Evolutionary conservation across 345 rosid species (phyloP).

Genomic region (Acer campestre): DNA sequence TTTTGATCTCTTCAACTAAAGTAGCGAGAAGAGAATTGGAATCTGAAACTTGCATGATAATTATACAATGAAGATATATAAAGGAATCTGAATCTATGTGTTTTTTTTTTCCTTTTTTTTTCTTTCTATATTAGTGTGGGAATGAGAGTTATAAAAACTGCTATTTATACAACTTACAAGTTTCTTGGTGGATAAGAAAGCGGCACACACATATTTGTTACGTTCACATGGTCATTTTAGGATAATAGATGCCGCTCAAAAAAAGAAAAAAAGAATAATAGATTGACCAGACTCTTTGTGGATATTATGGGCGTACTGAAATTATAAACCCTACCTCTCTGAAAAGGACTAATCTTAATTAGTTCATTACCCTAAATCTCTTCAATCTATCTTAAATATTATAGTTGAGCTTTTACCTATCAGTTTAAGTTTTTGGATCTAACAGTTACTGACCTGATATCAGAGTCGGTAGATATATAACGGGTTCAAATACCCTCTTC

Average conservation of each 20-base stretch:
- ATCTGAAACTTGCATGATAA: constrained; percentile 17
- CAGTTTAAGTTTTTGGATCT: too few species aligned
- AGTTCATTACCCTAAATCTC: too few species aligned
- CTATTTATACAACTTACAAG: constrained; percentile 10
- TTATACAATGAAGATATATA: not conserved
- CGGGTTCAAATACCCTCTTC: too few species aligned
- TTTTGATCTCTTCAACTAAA: constrained; percentile 36
- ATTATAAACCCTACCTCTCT: too few species aligned
- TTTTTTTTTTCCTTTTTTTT: not conserved
- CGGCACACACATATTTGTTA: not conserved
- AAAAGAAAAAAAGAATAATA: too few species aligned
- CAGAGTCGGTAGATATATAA: too few species aligned
- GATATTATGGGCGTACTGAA: too few species aligned
- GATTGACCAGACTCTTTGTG: not conserved
- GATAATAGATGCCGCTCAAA: too few species aligned
- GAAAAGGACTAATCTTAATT: too few species aligned
- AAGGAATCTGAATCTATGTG: not conserved
- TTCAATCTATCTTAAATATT: too few species aligned
- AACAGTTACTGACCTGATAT: too few species aligned
- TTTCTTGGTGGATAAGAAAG: not conserved
- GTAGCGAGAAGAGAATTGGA: constrained; percentile 15
- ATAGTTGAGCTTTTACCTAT: too few species aligned
- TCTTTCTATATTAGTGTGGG: not conserved
- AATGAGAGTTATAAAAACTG: not conserved
- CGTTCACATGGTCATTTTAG: not conserved